phyloP scores from a whole-genome alignment of 805 yeast genomes.

The Komagataella phaffii region DNA sequence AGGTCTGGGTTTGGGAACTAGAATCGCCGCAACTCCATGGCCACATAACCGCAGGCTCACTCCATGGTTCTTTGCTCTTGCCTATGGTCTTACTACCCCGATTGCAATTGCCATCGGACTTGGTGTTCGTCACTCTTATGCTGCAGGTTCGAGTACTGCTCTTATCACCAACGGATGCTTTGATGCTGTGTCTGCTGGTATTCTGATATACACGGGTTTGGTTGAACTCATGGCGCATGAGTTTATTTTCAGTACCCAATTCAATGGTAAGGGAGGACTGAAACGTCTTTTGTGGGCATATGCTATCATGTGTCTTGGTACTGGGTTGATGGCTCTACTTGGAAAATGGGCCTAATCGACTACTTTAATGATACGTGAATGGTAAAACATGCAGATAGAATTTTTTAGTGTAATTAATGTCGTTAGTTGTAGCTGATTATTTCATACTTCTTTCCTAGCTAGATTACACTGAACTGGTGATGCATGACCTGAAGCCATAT shows the following conservation, averaged over 20 bases:
- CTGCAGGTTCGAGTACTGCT: conserved; percentile 38
- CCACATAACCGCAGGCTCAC: conserved; percentile 28
- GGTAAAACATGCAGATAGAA: background rate
- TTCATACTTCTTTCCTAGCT: no score
- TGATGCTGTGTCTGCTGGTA: conserved; percentile 62
- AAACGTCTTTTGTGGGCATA: conserved; percentile 26
- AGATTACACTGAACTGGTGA: no score
- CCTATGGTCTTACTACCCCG: conserved; percentile 52
- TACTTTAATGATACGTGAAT: background rate
- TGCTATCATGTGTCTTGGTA: conserved; percentile 35
- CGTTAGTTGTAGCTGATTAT: no score
- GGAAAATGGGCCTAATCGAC: conserved; percentile 57
- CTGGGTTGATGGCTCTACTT: conserved; percentile 59
- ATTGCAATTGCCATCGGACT: conserved; percentile 62
- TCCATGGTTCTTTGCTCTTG: conserved; percentile 37
- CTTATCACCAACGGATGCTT: conserved; percentile 48
- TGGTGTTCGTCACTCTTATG: conserved; percentile 49
- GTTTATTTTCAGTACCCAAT: conserved; percentile 34
- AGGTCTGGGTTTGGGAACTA: conserved; percentile 68
- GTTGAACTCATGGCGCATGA: conserved; percentile 71
- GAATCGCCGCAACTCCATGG: conserved; percentile 48
- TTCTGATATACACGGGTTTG: conserved; percentile 56
- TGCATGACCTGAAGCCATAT: no score
- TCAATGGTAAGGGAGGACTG: conserved; percentile 27
- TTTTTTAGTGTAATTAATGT: no score